These are phyloP conservation scores for Geosiphon pyriformis DNA, from an alignment of 192 early-diverging fungal species.

Conservation along the genomic window DNA sequence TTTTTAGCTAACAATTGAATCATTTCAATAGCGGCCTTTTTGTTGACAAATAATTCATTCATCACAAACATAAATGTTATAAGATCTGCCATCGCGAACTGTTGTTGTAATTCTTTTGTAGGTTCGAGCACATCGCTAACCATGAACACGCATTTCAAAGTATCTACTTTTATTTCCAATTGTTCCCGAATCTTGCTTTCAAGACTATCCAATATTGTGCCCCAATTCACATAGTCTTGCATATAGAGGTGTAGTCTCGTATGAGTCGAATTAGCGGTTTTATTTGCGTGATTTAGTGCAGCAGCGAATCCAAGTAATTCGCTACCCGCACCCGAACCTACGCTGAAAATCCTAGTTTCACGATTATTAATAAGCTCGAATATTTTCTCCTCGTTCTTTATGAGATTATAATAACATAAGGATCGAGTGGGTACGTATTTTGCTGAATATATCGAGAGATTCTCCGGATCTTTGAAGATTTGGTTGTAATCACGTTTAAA, in stretches of 20 bases:
- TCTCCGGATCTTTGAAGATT: constrained; percentile 70
- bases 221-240: constrained; percentile 68
- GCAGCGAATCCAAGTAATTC: constrained; percentile 78
- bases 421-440: constrained; percentile 82
- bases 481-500: constrained; percentile 72
- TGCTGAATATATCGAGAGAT: constrained; percentile 79
- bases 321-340: constrained; percentile 83
- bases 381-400: background rate
- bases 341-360: constrained; percentile 49
- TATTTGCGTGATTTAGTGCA: constrained; percentile 49
- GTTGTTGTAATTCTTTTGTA: constrained; percentile 34
- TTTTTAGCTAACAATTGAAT: constrained; percentile 61
- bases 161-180: constrained; percentile 43
- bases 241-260: constrained; percentile 28
- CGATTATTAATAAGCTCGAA: constrained; percentile 57
- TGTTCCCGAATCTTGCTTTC: constrained; percentile 47
- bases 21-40: constrained; percentile 68
- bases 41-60: constrained; percentile 85
- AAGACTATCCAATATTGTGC: constrained; percentile 44
- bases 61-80: constrained; percentile 89
- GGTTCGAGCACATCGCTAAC: constrained; percentile 55
- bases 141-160: constrained; percentile 53
- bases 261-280: constrained; percentile 2
- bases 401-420: constrained; percentile 74
- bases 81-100: constrained; percentile 55